Conservation (phyloP, 495 filamentous ascomycete genomes). For the Xylaria acuta region DNA sequence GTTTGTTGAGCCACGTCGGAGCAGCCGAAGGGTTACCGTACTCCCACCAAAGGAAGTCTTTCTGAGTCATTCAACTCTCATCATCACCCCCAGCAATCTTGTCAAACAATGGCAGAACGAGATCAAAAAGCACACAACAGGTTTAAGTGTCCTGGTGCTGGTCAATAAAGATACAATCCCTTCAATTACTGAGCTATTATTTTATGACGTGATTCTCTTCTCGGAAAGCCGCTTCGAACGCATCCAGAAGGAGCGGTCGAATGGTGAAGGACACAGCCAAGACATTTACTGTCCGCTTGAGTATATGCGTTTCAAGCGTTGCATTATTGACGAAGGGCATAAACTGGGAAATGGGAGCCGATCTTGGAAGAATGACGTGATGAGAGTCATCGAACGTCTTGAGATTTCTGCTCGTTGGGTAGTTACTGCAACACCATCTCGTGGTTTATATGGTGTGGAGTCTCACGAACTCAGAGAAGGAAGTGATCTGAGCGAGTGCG, state of each 20-base stretch:
- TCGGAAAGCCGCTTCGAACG: conserved; percentile 74
- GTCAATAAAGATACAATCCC: conserved; percentile 62
- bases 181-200: conserved; percentile 59
- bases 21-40: conserved; percentile 41
- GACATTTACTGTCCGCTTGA: conserved; percentile 58
- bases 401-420: conserved; percentile 82
- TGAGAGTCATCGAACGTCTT: conserved; percentile 69
- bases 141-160: conserved; percentile 69
- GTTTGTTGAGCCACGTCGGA: conserved; percentile 48
- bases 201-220: conserved; percentile 82
- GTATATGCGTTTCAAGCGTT: conserved; percentile 78
- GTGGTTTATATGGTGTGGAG: conserved; percentile 73
- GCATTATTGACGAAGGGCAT: conserved; percentile 94
- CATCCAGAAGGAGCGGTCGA: conserved; percentile 49
- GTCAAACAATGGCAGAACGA: conserved; percentile 73
- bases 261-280: conserved; percentile 13
- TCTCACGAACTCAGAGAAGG: not conserved
- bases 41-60: conserved; percentile 58
- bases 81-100: conserved; percentile 72
- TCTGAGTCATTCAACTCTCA: conserved; percentile 71
- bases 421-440: conserved; percentile 88
- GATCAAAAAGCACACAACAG: conserved; percentile 70
- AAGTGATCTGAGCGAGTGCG: conserved; percentile 18
- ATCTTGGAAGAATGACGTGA: conserved; percentile 67
- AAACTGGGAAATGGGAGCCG: conserved; percentile 66